These are phyloP conservation scores for Agroathelia rolfsii DNA, from an alignment of 1,284 basidiomycete species.

Conservation along the genomic window DNA sequence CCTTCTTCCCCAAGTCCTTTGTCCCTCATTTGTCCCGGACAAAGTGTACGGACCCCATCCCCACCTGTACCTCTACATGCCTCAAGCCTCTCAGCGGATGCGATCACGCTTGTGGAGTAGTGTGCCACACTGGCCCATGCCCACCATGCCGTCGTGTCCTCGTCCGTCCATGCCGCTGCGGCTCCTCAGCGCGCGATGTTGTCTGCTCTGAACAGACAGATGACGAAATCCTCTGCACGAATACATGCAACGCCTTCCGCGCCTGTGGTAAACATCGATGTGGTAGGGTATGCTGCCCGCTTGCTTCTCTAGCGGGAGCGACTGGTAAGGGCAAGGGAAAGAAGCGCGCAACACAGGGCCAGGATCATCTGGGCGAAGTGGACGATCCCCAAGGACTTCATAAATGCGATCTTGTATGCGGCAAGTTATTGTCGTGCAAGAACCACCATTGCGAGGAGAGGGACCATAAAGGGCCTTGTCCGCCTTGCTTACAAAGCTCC, in stretches of 20 bases:
- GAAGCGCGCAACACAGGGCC: conserved; percentile 37
- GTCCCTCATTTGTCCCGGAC: conserved; percentile 45
- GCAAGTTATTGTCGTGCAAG: conserved; percentile 63
- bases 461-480: conserved; percentile 78
- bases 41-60: conserved; percentile 66
- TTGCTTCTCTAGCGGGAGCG: conserved; percentile 47
- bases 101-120: conserved; percentile 53
- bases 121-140: conserved; percentile 57
- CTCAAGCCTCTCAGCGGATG: conserved; percentile 54
- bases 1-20: conserved; percentile 23
- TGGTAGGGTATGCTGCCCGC: conserved; percentile 74
- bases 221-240: conserved; percentile 65
- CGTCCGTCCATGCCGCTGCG: conserved; percentile 73
- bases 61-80: conserved; percentile 67
- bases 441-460: conserved; percentile 66
- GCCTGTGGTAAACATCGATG: conserved; percentile 81
- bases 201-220: conserved; percentile 35
- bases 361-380: conserved; percentile 28
- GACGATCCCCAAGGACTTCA: conserved; percentile 63
- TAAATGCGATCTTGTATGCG: conserved; percentile 72
- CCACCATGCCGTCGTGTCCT: conserved; percentile 65
- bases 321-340: conserved; percentile 54
- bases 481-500: conserved; percentile 72
- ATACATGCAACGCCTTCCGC: conserved; percentile 64
- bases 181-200: conserved; percentile 46